A percentile compares a stretch with the other conserved stretches of the same genome.
phyloP scores from a whole-genome alignment of 108 stramenopile genomes.

The Cyclotella baltica region DNA sequence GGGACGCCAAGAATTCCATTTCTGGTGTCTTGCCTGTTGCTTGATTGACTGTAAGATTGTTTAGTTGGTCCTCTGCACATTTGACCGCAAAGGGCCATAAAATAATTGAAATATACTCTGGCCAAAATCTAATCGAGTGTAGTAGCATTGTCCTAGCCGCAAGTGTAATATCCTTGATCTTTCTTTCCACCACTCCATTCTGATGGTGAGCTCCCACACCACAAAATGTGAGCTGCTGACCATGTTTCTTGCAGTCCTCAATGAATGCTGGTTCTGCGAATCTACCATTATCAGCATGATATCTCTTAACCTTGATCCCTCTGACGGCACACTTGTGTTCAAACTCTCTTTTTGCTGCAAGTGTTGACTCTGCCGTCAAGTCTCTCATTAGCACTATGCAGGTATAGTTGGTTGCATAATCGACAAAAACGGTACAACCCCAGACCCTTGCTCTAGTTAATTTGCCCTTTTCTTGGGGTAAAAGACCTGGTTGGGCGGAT shows the following conservation, averaged over 20 bases:
- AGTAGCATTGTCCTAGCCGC: slow-evolving; percentile 27
- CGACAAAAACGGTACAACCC: slow-evolving; percentile 59
- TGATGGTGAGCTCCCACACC: too few relatives aligned
- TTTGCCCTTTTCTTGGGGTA: slow-evolving; percentile 50
- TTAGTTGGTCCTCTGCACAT: background rate
- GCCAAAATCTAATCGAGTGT: slow-evolving; percentile 32
- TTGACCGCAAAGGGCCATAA: slow-evolving; percentile 6
- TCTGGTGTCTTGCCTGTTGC: background rate
- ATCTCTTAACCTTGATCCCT: slow-evolving; percentile 19
- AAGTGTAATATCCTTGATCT: slow-evolving; percentile 46
- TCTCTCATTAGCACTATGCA: slow-evolving; percentile 47
- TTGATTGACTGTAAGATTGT: background rate
- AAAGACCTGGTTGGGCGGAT: slow-evolving; percentile 51
- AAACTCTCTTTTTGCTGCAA: slow-evolving; percentile 59
- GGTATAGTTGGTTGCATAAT: slow-evolving; percentile 39
- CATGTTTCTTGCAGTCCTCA: background rate
- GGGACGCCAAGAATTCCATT: background rate
- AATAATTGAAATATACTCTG: too few relatives aligned
- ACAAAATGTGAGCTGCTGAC: slow-evolving; percentile 17
- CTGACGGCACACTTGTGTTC: slow-evolving; percentile 6
- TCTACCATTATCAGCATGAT: slow-evolving; percentile 34
- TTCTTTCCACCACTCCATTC: slow-evolving; percentile 45
- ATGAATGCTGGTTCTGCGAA: slow-evolving; percentile 16
- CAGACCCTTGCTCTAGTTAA: slow-evolving; percentile 40
- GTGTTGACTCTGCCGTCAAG: slow-evolving; percentile 31